phyloP scores from a whole-genome alignment of 208 protist species.

The Leishmania turanica region DNA sequence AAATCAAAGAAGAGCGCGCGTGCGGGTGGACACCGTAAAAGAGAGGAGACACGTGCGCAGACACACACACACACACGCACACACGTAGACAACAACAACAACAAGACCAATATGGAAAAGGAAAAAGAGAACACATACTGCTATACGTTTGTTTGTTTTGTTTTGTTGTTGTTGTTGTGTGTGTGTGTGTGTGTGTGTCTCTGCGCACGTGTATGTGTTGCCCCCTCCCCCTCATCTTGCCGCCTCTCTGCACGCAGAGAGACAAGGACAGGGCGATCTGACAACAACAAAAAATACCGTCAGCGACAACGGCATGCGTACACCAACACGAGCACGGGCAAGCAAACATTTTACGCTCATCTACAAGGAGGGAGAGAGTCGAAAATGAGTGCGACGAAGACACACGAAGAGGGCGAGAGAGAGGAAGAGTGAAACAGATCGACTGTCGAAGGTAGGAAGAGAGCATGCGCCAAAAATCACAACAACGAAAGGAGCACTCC shows the following conservation, averaged over 20 bases:
- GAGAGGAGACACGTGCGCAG: background rate
- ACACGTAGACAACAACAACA: too few relatives aligned
- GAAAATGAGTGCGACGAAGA: background rate
- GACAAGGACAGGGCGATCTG: background rate
- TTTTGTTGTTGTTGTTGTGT: too few relatives aligned
- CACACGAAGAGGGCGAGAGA: background rate
- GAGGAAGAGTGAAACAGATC: conserved; percentile 6
- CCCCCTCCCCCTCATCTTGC: background rate
- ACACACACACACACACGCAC: background rate
- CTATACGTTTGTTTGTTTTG: background rate
- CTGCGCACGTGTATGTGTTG: too few relatives aligned
- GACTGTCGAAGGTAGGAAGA: background rate
- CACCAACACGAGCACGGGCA: background rate
- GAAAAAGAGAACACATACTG: background rate
- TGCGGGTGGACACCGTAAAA: background rate
- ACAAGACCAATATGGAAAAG: background rate
- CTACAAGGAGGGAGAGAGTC: background rate
- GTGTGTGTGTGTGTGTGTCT: too few relatives aligned
- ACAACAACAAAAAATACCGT: background rate
- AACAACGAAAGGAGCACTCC: background rate
- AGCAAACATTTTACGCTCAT: background rate
- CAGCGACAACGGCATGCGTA: background rate
- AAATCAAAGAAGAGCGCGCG: background rate
- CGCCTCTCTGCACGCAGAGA: background rate
- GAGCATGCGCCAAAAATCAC: background rate